A percentile compares a stretch with the other conserved stretches of the same genome.
These are phyloP conservation scores for Straminergon stramineum DNA, from an alignment of 225 moss, liverwort and hornwort species.

Conservation along the genomic window DNA sequence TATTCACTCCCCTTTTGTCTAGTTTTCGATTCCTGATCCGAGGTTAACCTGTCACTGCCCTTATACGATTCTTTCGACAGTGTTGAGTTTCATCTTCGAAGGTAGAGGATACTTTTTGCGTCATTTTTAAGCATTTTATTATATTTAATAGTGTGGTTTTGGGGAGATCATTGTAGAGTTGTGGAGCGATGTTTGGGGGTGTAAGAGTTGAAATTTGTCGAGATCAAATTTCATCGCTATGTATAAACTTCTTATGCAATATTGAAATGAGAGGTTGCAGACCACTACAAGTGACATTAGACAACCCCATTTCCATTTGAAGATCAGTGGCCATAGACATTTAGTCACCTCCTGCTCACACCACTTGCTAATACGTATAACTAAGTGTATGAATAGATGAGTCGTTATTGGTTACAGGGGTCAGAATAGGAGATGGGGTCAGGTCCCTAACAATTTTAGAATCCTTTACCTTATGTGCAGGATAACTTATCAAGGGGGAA, in stretches of 20 bases:
- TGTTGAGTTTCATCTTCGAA: not conserved
- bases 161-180: not conserved
- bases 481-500: conserved; percentile 94
- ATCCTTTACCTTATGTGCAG: conserved; percentile 12
- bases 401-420: not conserved
- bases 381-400: not conserved
- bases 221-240: not conserved
- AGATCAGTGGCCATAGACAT: not conserved
- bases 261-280: not conserved
- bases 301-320: not conserved
- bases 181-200: not conserved
- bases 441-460: not conserved
- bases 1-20: not conserved
- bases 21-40: not conserved
- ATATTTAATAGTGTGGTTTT: not conserved
- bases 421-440: not conserved
- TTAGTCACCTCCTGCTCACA: not conserved
- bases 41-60: not conserved
- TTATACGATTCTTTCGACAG: not conserved
- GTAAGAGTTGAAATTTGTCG: not conserved
- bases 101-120: not conserved
- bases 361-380: not conserved
- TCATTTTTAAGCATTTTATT: not conserved
- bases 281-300: not conserved
- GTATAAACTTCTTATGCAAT: not conserved